Percentiles rank a stretch among this genome's conserved stretches.
Conservation (phyloP, 176 grass and related monocot genomes). For the Ensete ventricosum region DNA sequence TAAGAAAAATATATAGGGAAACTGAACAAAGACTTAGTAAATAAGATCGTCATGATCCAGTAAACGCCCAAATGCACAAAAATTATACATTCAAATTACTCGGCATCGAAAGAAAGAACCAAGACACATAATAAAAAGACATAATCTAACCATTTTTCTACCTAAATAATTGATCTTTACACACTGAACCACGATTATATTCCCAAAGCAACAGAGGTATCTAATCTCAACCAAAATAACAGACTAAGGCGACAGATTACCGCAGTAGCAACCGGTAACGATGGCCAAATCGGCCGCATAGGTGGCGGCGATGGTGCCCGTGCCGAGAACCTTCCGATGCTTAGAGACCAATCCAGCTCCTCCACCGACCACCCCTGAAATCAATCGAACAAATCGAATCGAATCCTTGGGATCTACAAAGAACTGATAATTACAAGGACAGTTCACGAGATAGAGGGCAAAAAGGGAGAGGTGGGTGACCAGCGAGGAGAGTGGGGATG, state of each 20-base stretch:
- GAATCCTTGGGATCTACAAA: not conserved
- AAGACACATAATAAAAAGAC: not conserved
- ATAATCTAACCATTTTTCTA: not conserved
- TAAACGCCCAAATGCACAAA: not conserved
- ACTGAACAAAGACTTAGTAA: too few relatives aligned
- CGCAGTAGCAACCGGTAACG: constrained; percentile 58
- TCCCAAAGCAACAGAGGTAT: not conserved
- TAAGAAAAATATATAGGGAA: too few relatives aligned
- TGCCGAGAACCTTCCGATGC: constrained; percentile 48
- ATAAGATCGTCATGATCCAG: not conserved
- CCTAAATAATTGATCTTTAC: not conserved
- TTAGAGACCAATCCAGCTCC: constrained; percentile 47
- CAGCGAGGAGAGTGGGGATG: constrained; percentile 33
- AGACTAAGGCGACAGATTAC: constrained; percentile 22
- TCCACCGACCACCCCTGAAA: constrained; percentile 49
- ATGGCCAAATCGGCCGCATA: constrained; percentile 63
- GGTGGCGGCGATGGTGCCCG: constrained; percentile 20
- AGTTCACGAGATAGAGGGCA: not conserved
- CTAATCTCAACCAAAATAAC: not conserved
- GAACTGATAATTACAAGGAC: not conserved
- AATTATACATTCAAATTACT: not conserved
- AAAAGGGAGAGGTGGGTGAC: constrained; percentile 14
- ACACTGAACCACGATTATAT: not conserved
- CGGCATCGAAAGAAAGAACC: not conserved
- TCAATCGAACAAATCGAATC: constrained; percentile 4